Base-by-base conservation (phyloP, 2,329 filamentous ascomycete genomes). In the Epichloe typhina region DNA sequence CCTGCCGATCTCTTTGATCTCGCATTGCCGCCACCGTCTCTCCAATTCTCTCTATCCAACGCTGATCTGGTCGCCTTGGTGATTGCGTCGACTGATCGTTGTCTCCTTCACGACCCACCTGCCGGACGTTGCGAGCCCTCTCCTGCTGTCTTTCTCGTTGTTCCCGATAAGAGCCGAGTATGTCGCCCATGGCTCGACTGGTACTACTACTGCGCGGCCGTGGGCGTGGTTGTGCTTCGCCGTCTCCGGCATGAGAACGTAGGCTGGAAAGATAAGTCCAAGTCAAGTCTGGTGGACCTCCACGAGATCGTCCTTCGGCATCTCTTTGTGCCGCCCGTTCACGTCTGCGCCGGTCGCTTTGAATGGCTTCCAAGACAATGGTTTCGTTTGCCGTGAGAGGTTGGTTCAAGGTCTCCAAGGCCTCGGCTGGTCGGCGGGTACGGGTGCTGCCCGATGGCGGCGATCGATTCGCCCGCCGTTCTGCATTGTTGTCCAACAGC, bases 331-430 rank as follows among this genome's bases (percentile, higher is more conserved):
- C 55, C 46, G 61, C 53, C 59, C 73, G 63, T 50, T 77, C 75
- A 41, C 73, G 68, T 17, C 74, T 71, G 23, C 75, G 71, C 36
- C 78, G 73, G 48, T 76, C 72, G 33, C 70, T 69, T 53, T 78
- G 73, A 31, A 80, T 69, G 3, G 77, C 76, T 52, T 81, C 76
- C 3, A 82, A 63, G 1, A 81, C 75, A 43, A 74, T 62, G 2
- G 74, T 75, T 56, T 83, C 79, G 47, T 78, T 75, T 1, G 72
- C 54, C 2, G 72, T 75, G 33, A 79, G 66, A 1, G 77, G 76
- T 35, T 69, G 66, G 50, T 79, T 76, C 31, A 76, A 62, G 35
- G 68, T 64, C 15, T 76, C 69, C 11, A 72, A 55, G 1, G 58
- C 49, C 9, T 71, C 68, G 2, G 61, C 59, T 26, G 53, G 48